These are phyloP conservation scores for Ustilago esculenta DNA, from an alignment of 1,284 basidiomycete species.

Conservation along the genomic window DNA sequence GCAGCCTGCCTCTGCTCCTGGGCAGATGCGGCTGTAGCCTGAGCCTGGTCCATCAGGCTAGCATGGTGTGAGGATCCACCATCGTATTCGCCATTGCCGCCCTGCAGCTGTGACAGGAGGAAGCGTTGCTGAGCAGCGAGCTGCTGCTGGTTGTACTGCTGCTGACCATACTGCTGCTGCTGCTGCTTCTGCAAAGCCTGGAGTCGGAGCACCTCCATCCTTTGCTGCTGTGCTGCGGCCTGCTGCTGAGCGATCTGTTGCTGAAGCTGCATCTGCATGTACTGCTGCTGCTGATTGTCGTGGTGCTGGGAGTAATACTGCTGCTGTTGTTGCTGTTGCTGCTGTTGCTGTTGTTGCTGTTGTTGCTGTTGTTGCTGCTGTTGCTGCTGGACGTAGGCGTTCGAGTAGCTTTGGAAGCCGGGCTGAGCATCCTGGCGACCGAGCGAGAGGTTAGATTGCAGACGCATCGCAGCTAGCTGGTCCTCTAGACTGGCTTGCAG, in stretches of 20 bases:
- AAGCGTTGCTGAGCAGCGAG: constrained; percentile 55
- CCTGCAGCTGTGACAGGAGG: constrained; percentile 55
- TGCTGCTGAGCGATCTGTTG: constrained; percentile 48
- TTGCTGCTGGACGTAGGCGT: constrained; percentile 40
- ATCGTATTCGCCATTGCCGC: constrained; percentile 11
- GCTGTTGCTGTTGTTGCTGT: constrained; percentile 46
- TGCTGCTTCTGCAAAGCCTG: constrained; percentile 55
- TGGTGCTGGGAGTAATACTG: too few relatives aligned
- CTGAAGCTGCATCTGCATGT: constrained; percentile 51
- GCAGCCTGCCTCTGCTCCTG: constrained; percentile 59
- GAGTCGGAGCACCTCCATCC: constrained; percentile 51
- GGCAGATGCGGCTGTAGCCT: constrained; percentile 30
- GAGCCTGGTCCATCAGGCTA: constrained; percentile 22
- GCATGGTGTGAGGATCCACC: constrained; percentile 31
- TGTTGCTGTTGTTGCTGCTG: constrained; percentile 50
- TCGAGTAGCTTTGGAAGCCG: constrained; percentile 22
- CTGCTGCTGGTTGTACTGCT: constrained; percentile 41
- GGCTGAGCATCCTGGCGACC: constrained; percentile 17
- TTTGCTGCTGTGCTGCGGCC: constrained; percentile 45
- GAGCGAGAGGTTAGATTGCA: constrained; percentile 36
- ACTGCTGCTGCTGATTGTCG: constrained; percentile 47
- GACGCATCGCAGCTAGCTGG: constrained; percentile 53
- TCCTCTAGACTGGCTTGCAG: constrained; percentile 48
- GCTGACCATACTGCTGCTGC: constrained; percentile 32
- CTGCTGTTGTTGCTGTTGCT: constrained; percentile 50